Evolutionary conservation across 192 early-diverging fungal genomes (phyloP).

Genomic region (Dispira parvispora): DNA sequence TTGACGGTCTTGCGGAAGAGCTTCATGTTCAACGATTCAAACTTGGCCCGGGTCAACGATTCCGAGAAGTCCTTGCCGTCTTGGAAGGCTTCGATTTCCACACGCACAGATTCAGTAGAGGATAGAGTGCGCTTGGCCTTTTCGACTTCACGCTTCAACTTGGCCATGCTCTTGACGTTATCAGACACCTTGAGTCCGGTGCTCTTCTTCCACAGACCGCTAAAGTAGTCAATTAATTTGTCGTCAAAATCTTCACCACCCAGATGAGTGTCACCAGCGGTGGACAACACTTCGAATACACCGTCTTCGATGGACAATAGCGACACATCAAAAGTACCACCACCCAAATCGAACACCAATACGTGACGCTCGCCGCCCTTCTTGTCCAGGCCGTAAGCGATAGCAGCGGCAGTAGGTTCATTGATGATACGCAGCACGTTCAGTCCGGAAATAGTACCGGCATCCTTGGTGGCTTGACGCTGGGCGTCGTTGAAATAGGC

Average conservation of each 20-base stretch:
- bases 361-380: constrained; percentile 85
- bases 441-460: constrained; percentile 87
- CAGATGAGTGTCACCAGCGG: constrained; percentile 96
- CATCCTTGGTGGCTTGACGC: constrained; percentile 99
- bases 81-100: constrained; percentile 85
- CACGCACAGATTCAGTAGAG: constrained; percentile 77
- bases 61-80: constrained; percentile 80
- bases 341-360: constrained; percentile 95
- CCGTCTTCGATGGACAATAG: constrained; percentile 94
- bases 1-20: constrained; percentile 86
- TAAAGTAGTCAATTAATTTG: constrained; percentile 90
- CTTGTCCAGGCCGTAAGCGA: constrained; percentile 98
- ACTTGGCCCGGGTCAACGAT: constrained; percentile 90
- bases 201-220: constrained; percentile 26
- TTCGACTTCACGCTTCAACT: constrained; percentile 98
- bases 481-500: constrained; percentile 99
- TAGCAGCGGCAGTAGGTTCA: constrained; percentile 98
- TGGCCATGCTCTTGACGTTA: constrained; percentile 83
- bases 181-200: constrained; percentile 54
- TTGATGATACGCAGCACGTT: constrained; percentile 99
- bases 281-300: constrained; percentile 98
- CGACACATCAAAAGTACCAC: constrained; percentile 97
- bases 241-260: constrained; percentile 99
- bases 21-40: constrained; percentile 87
- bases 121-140: constrained; percentile 95